phyloP scores from a whole-genome alignment of 2,329 filamentous ascomycete genomes.

The Trichothecium sympodiale region DNA sequence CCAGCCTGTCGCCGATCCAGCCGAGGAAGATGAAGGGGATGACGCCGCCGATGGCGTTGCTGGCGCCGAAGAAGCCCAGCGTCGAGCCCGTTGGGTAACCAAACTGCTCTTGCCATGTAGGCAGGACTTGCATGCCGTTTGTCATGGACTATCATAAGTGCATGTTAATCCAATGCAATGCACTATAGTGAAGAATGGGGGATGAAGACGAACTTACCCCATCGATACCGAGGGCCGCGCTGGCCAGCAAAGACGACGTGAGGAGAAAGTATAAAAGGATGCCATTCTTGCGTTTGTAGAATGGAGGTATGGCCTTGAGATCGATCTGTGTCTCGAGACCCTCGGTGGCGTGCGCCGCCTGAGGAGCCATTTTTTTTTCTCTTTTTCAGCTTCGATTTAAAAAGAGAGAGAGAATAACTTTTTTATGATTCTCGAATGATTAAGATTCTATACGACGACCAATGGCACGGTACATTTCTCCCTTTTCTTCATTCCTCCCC shows the following conservation, averaged over 20 bases:
- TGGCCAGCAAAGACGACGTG: constrained; percentile 29
- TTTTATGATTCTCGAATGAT: too few species aligned
- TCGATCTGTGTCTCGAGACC: constrained; percentile 20
- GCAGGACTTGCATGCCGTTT: constrained; percentile 26
- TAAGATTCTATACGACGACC: too few species aligned
- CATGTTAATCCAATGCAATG: background rate
- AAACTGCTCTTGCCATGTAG: constrained; percentile 25
- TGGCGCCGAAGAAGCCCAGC: constrained; percentile 27
- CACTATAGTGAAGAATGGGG: background rate
- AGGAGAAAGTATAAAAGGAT: constrained; percentile 29
- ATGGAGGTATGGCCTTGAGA: constrained; percentile 17
- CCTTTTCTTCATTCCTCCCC: too few species aligned
- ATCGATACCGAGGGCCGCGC: constrained; percentile 28
- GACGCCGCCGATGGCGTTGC: constrained; percentile 27
- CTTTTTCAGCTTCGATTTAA: background rate
- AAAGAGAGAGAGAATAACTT: background rate
- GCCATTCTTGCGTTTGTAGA: constrained; percentile 28
- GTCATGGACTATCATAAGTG: constrained; percentile 19
- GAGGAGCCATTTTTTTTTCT: constrained; percentile 17
- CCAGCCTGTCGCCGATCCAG: constrained; percentile 23
- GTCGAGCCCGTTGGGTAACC: constrained; percentile 24
- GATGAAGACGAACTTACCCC: constrained; percentile 19
- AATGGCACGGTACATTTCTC: too few species aligned
- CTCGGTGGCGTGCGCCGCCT: constrained; percentile 18
- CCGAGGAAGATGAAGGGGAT: constrained; percentile 22